Conservation (phyloP, 176 grass and related monocot genomes). For the Musa acuminata region DNA sequence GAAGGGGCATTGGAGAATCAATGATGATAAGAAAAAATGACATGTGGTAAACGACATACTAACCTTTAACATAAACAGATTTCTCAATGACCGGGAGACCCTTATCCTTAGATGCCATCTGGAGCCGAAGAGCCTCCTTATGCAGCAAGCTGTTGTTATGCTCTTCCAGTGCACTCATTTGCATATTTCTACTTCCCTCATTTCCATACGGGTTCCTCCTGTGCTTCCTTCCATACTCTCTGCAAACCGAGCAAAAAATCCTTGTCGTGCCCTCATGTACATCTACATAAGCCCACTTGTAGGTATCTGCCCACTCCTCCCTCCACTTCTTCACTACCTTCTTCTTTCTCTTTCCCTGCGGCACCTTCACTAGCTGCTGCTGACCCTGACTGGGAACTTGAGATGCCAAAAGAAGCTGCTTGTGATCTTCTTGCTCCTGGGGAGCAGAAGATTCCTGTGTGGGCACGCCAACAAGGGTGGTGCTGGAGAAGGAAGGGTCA, state of each 20-base stretch:
- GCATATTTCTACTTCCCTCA: conserved; percentile 99
- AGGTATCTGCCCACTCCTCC: conserved; percentile 93
- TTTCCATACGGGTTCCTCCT: conserved; percentile 96
- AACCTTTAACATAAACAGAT: conserved; percentile 88
- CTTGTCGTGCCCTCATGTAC: conserved; percentile 70
- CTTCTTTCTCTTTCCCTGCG: conserved; percentile 87
- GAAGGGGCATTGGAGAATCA: not conserved
- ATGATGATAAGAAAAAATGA: not conserved
- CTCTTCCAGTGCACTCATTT: conserved; percentile 98
- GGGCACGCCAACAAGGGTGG: conserved; percentile 46
- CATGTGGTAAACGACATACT: not conserved
- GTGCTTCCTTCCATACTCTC: conserved; percentile 92
- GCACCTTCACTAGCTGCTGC: conserved; percentile 35
- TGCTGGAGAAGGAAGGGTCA: conserved; percentile 62
- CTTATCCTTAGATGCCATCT: conserved; percentile 83
- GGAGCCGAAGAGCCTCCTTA: conserved; percentile 86
- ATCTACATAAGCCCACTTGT: conserved; percentile 94
- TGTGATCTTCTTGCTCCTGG: conserved; percentile 62
- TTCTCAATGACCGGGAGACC: conserved; percentile 43
- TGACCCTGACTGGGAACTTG: conserved; percentile 36
- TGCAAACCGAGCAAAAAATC: conserved; percentile 95
- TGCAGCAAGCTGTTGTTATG: conserved; percentile 99
- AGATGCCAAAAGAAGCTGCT: conserved; percentile 59
- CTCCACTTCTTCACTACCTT: conserved; percentile 98
- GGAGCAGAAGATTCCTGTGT: conserved; percentile 32